These are phyloP conservation scores for Aspergillus pseudoviridinutans DNA, from an alignment of 2,329 filamentous ascomycete species.

Conservation along the genomic window DNA sequence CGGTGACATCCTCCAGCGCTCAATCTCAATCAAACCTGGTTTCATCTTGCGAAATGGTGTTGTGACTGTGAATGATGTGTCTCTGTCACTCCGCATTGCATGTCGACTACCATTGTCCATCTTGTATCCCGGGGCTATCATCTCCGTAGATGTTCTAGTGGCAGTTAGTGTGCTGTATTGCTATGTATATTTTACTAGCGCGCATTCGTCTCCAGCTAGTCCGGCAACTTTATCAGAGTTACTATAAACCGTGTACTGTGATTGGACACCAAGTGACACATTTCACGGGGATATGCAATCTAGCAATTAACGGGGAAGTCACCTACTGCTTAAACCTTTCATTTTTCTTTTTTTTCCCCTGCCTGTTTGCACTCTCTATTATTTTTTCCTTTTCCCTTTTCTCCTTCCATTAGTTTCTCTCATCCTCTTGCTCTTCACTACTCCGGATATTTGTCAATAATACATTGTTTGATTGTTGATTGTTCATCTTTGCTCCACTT, in stretches of 20 bases:
- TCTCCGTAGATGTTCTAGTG: not conserved
- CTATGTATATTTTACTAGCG: not conserved
- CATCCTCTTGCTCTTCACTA: not conserved
- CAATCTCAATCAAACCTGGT: not conserved
- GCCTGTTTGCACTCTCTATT: slow-evolving; percentile 15
- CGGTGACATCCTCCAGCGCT: slow-evolving; percentile 11
- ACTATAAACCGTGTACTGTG: not conserved
- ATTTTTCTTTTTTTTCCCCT: slow-evolving; percentile 9
- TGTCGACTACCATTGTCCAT: not conserved
- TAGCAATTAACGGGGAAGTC: not conserved
- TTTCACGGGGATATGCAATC: slow-evolving; percentile 9
- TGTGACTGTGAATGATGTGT: not conserved
- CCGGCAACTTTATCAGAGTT: not conserved
- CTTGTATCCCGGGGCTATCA: not conserved
- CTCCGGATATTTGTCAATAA: not conserved
- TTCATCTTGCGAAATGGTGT: not conserved
- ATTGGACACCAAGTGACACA: not conserved
- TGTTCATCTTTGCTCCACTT: not conserved
- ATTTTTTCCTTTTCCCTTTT: slow-evolving; percentile 7
- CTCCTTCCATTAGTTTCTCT: slow-evolving; percentile 1
- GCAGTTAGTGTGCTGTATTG: not conserved
- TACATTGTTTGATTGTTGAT: not conserved
- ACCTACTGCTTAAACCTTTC: slow-evolving; percentile 1
- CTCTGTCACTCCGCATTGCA: not conserved
- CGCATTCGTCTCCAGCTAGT: not conserved